Percentiles rank a stretch among this genome's conserved stretches.
Evolutionary conservation across 306 rosid genomes (phyloP).

Genomic region (Vigna unguiculata): DNA sequence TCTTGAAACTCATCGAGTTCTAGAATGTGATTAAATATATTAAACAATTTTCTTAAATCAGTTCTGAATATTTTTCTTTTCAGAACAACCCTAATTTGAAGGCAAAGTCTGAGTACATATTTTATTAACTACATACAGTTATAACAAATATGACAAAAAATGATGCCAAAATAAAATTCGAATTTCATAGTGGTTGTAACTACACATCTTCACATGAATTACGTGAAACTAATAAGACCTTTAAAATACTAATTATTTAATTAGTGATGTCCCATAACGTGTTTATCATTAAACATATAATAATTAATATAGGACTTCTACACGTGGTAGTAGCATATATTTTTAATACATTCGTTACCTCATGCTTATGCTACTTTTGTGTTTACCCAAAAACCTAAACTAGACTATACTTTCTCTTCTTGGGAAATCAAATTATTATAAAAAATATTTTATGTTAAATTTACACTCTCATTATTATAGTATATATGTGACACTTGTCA

Average conservation of each 20-base stretch:
- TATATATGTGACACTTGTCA: fast-evolving
- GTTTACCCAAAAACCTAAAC: neutral
- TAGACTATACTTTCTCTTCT: no score
- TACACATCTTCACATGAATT: neutral
- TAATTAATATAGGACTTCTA: neutral
- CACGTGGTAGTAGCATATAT: neutral
- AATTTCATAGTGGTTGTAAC: neutral
- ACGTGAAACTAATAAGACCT: neutral
- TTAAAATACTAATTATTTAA: neutral
- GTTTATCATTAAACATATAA: neutral
- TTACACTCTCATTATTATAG: no score
- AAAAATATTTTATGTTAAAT: no score
- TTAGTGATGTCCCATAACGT: neutral
- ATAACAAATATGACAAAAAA: neutral
- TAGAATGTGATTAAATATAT: no score
- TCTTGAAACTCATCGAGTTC: no score
- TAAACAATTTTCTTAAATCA: no score
- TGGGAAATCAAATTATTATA: no score
- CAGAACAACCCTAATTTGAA: no score
- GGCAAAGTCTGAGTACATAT: no score
- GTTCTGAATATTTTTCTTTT: no score
- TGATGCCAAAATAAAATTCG: neutral
- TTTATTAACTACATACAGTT: no score
- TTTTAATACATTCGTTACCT: neutral
- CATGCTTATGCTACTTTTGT: neutral